These are phyloP conservation scores for Yamadazyma friedrichii DNA, from an alignment of 1,139 yeast species.

Conservation along the genomic window DNA sequence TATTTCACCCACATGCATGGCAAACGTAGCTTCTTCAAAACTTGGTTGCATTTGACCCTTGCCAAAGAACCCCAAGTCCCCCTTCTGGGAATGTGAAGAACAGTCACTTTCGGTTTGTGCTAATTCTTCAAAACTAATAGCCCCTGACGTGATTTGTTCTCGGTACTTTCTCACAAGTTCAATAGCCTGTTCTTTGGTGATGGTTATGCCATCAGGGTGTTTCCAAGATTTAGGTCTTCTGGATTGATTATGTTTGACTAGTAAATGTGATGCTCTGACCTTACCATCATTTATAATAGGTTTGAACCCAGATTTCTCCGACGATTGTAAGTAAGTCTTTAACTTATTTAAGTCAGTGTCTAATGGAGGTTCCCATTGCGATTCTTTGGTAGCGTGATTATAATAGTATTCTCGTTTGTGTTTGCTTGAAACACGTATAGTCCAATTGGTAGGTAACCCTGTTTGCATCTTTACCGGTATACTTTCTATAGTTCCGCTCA, in stretches of 20 bases:
- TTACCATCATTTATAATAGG: conserved; percentile 55
- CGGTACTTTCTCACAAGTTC: conserved; percentile 59
- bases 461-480: conserved; percentile 30
- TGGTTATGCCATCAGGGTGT: conserved; percentile 64
- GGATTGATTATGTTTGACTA: conserved; percentile 78
- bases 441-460: conserved; percentile 89
- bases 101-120: conserved; percentile 89
- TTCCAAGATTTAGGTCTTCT: conserved; percentile 95
- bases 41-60: conserved; percentile 93
- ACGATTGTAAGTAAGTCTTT: conserved; percentile 51
- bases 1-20: conserved; percentile 76
- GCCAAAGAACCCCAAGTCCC: conserved; percentile 88
- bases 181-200: conserved; percentile 82
- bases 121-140: conserved; percentile 62
- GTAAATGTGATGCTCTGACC: conserved; percentile 57
- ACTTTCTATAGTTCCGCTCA: too few relatives aligned
- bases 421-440: conserved; percentile 72
- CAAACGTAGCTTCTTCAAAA: conserved; percentile 87
- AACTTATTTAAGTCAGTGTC: conserved; percentile 71
- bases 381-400: conserved; percentile 66
- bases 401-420: conserved; percentile 83
- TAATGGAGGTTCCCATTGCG: conserved; percentile 90
- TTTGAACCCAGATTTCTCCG: conserved; percentile 53
- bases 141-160: conserved; percentile 66
- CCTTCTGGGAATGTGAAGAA: conserved; percentile 80